Evolutionary conservation across 768 basidiomycete species (phyloP).

Genomic region (Pholiota conissans): DNA sequence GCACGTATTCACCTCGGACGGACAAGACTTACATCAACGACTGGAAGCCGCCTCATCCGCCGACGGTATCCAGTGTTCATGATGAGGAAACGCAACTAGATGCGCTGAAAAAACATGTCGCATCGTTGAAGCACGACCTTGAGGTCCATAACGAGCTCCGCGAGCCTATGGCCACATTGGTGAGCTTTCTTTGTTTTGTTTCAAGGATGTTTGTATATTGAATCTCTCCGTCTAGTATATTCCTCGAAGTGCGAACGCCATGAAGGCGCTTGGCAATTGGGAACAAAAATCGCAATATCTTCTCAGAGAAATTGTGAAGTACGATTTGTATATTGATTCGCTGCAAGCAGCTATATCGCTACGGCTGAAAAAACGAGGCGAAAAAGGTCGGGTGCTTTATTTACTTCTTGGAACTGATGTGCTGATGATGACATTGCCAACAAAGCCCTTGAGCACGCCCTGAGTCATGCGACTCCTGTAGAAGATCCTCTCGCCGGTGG

Average conservation of each 20-base stretch:
- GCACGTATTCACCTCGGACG: conserved; percentile 64
- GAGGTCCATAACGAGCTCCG: conserved; percentile 82
- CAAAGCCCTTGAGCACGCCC: conserved; percentile 28
- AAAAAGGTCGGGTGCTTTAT: conserved; percentile 55
- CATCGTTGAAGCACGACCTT: conserved; percentile 73
- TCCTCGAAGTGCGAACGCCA: conserved; percentile 67
- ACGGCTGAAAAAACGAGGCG: conserved; percentile 86
- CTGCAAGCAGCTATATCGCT: conserved; percentile 81
- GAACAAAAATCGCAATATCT: conserved; percentile 89
- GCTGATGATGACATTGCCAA: too few species aligned
- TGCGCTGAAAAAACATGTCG: conserved; percentile 80
- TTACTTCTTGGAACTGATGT: background rate
- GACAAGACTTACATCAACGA: conserved; percentile 85
- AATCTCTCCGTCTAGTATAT: conserved; percentile 59
- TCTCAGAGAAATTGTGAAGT: conserved; percentile 91
- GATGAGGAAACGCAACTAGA: conserved; percentile 95
- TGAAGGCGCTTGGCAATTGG: conserved; percentile 88
- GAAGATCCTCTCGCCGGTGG: conserved; percentile 12
- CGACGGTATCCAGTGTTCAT: conserved; percentile 78
- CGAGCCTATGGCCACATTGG: conserved; percentile 79
- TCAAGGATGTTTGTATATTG: background rate
- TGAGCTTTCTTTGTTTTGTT: conserved; percentile 29
- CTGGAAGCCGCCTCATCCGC: conserved; percentile 90
- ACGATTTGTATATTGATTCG: conserved; percentile 92
- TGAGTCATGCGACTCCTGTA: conserved; percentile 20